Percentiles rank a stretch among this genome's conserved stretches.
Evolutionary conservation across 2,329 filamentous ascomycete genomes (phyloP).

Genomic region (Cytospora leucostoma): DNA sequence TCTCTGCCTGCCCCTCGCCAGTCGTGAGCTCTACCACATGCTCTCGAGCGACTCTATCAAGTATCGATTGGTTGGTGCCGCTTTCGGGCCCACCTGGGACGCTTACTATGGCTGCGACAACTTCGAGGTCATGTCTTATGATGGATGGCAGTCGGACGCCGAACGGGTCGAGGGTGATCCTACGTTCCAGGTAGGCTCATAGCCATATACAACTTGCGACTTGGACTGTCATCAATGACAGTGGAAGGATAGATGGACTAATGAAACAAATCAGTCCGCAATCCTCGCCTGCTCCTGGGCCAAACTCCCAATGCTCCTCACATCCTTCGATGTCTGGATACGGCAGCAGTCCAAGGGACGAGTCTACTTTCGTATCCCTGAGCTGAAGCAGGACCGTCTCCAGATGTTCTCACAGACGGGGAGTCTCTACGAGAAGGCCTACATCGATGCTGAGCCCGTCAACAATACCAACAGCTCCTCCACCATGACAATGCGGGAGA

Average conservation of each 20-base stretch:
- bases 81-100: constrained; percentile 46
- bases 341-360: constrained; percentile 40
- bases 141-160: constrained; percentile 22
- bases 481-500: constrained; percentile 22
- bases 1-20: constrained; percentile 48
- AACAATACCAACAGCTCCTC: background rate
- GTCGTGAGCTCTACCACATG: constrained; percentile 46
- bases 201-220: background rate
- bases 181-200: constrained; percentile 45
- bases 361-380: constrained; percentile 33
- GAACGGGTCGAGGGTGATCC: constrained; percentile 41
- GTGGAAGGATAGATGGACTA: background rate
- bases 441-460: constrained; percentile 4
- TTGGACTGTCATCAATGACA: background rate
- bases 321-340: constrained; percentile 51
- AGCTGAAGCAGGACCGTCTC: constrained; percentile 17
- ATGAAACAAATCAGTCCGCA: constrained; percentile 32
- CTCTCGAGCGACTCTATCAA: constrained; percentile 45
- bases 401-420: constrained; percentile 11
- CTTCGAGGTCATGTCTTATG: constrained; percentile 23
- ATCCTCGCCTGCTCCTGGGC: constrained; percentile 49
- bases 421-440: constrained; percentile 25
- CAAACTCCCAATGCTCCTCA: constrained; percentile 47
- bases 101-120: constrained; percentile 35
- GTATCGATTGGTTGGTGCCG: constrained; percentile 38